phyloP scores from a whole-genome alignment of 306 rosid genomes.

The Hippophae gyantsensis region DNA sequence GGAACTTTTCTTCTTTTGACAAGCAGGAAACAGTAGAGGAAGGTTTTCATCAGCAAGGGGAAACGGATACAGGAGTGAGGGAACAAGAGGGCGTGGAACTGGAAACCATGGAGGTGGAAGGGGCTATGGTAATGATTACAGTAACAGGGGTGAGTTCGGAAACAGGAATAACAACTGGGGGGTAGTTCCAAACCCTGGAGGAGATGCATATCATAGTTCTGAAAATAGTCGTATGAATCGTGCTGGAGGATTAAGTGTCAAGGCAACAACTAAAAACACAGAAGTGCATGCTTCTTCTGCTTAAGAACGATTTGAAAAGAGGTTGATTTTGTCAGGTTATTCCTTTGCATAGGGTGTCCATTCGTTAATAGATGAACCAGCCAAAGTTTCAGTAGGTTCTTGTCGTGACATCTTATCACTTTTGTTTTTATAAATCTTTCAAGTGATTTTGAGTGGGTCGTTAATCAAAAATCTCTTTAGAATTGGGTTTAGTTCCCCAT shows the following conservation, averaged over 20 bases:
- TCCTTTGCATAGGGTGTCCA: conserved; percentile 2
- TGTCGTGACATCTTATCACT: too few relatives aligned
- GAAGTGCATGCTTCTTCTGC: conserved; percentile 59
- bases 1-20: conserved; percentile 12
- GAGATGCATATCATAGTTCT: conserved; percentile 50
- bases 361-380: too few relatives aligned
- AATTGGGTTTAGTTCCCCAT: too few relatives aligned
- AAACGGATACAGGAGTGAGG: conserved; percentile 52
- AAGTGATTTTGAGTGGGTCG: too few relatives aligned
- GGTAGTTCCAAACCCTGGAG: conserved; percentile 46
- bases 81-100: conserved; percentile 63
- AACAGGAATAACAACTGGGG: conserved; percentile 45
- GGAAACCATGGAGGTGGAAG: conserved; percentile 62
- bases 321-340: conserved; percentile 7
- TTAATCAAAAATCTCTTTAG: too few relatives aligned
- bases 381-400: too few relatives aligned
- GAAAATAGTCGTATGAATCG: conserved; percentile 48
- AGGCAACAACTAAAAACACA: conserved; percentile 30
- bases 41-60: conserved; percentile 53
- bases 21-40: conserved; percentile 51
- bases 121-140: conserved; percentile 47
- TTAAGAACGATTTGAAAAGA: conserved; percentile 24
- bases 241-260: conserved; percentile 33
- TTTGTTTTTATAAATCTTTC: too few relatives aligned
- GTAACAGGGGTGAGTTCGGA: conserved; percentile 46